Base-by-base conservation (phyloP, 495 filamentous ascomycete genomes). In the Immersiella caudata region DNA sequence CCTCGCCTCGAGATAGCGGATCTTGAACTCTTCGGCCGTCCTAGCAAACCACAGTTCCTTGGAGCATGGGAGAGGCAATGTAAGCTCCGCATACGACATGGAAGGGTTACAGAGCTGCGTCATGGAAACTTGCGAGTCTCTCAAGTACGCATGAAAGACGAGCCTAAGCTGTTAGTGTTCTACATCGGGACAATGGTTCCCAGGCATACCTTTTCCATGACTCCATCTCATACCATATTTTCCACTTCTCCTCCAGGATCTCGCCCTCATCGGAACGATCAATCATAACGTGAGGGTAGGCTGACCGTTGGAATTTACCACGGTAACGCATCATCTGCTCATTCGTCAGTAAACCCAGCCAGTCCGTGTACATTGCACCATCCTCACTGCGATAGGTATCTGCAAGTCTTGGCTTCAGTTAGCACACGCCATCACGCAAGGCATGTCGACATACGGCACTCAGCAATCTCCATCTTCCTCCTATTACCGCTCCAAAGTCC, bases 401-500 rank as follows among this genome's bases (percentile, higher is more conserved):
- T 72, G 26, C 56, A 69, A 78, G 64, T 78, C 73, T 74, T 52
- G 59, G 60, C 40, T 27, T 50, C 20, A 35, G 36, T 68, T 35
- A 63, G 60, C 35, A 18, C 24, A 59, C 4, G 6, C 6, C 6
- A 22, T 9, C 16, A 14, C 18, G 6, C 35, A n/a, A 21, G 18
- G 0, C n/a, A 24, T 6, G 14, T 55, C 11, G 50, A 59, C 59
- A 64, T 67, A 71, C 70, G 85, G 67, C 86, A 88, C 66, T 90
- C 88, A 2, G 88, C 85, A 46, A 91, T 86, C 71, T 91, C 89
- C 69, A 89, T 90, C 69, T 87, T 87, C n/a, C 89, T 75, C 55
- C 85, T 82, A 65, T 87, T 88, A 1, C 88, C 89, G 60, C 86
- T 89, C 89, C 89, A 91, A 9, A 91, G 77, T 0, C 85, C 86